phyloP scores from a whole-genome alignment of 2,329 filamentous ascomycete species.

The Apiospora pterosperma region DNA sequence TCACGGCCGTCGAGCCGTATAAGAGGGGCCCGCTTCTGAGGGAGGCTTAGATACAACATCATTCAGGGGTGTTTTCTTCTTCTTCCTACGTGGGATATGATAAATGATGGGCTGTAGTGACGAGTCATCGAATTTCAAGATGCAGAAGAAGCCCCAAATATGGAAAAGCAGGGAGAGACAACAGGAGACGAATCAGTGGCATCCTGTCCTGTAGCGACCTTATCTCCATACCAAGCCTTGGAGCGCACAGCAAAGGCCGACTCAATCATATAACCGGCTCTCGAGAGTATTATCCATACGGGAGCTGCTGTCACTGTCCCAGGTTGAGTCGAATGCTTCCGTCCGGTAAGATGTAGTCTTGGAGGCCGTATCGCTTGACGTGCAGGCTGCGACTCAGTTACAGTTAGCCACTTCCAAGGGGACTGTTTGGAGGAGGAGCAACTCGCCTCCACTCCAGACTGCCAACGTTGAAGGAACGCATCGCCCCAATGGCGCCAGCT shows the following conservation, averaged over 20 bases:
- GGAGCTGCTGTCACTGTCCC: background rate
- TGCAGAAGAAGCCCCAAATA: background rate
- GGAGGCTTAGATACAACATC: slow-evolving; percentile 9
- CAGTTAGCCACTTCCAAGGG: background rate
- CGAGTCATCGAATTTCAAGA: background rate
- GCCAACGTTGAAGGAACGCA: slow-evolving; percentile 1
- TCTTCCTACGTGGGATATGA: background rate
- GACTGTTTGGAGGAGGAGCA: background rate
- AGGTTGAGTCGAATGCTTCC: background rate
- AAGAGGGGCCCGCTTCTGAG: slow-evolving; percentile 34
- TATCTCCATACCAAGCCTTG: background rate
- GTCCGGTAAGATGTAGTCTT: background rate
- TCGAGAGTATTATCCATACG: too few species aligned
- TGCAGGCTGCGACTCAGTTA: background rate
- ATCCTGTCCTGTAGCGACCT: background rate
- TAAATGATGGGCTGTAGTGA: background rate
- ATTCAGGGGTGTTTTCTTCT: background rate
- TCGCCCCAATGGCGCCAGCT: background rate
- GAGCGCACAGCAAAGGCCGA: too few species aligned
- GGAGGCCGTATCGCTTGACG: background rate
- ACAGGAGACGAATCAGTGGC: background rate
- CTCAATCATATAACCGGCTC: too few species aligned
- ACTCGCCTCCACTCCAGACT: background rate
- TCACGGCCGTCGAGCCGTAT: slow-evolving; percentile 24
- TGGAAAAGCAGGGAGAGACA: background rate